Percentiles rank a stretch among this genome's conserved stretches.
Conservation (phyloP, 108 stramenopile genomes). For the Asterionellopsis glacialis region DNA sequence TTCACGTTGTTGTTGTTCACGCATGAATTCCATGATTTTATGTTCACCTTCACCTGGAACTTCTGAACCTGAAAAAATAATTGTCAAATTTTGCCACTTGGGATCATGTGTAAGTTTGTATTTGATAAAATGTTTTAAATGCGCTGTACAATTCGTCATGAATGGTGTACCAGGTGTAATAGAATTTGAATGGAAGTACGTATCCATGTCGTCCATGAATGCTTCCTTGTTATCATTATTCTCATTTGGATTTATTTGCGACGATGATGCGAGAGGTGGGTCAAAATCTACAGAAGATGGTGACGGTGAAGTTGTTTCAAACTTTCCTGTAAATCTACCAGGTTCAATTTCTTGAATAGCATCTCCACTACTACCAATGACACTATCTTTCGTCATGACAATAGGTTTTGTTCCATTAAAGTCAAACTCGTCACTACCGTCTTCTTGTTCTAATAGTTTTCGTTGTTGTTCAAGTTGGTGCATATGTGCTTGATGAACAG, state of each 20-base stretch:
- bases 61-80: constrained; percentile 95
- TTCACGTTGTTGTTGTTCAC: constrained; percentile 56
- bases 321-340: constrained; percentile 54
- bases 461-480: constrained; percentile 45
- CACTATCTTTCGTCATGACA: constrained; percentile 11
- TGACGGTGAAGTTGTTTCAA: constrained; percentile 25
- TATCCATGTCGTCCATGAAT: constrained; percentile 13
- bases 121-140: constrained; percentile 63
- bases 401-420: constrained; percentile 3
- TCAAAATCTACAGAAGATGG: background rate
- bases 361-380: background rate
- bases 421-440: constrained; percentile 10
- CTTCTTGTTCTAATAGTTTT: constrained; percentile 23
- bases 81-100: constrained; percentile 70
- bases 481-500: constrained; percentile 66
- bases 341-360: constrained; percentile 37
- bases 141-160: constrained; percentile 72
- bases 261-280: background rate
- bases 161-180: constrained; percentile 99
- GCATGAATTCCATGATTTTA: constrained; percentile 99
- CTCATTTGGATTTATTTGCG: background rate
- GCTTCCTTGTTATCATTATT: background rate
- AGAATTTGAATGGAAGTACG: constrained; percentile 93
- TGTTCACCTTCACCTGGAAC: constrained; percentile 99
- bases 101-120: constrained; percentile 77